Percentiles rank a stretch among this genome's conserved stretches.
Evolutionary conservation across 129 eudicot genomes (phyloP).

Genomic region (Flaveria robusta): DNA sequence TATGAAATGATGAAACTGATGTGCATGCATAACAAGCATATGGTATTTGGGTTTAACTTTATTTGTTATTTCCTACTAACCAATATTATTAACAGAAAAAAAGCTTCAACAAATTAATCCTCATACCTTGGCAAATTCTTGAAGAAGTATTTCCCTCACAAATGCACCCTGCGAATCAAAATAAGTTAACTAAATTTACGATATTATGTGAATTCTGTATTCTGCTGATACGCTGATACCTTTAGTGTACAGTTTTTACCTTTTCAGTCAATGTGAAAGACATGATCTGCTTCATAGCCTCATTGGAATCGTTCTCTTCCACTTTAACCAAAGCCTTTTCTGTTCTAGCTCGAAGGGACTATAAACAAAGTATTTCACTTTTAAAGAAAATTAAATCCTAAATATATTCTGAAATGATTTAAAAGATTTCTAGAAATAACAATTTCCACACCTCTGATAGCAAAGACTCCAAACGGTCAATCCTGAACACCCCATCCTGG

Average conservation of each 20-base stretch:
- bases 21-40: neutral
- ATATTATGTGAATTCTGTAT: slow-evolving; percentile 3
- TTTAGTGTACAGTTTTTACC: slow-evolving; percentile 44
- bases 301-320: slow-evolving; percentile 55
- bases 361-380: slow-evolving; percentile 39
- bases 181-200: neutral
- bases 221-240: neutral
- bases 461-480: slow-evolving; percentile 93
- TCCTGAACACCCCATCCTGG: slow-evolving; percentile 90
- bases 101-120: neutral
- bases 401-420: neutral
- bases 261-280: slow-evolving; percentile 73
- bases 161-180: slow-evolving; percentile 66
- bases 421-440: neutral
- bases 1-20: neutral
- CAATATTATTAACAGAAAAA: neutral
- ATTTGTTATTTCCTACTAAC: neutral
- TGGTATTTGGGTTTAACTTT: neutral
- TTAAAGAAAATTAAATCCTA: slow-evolving; percentile 15
- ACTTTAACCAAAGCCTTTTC: slow-evolving; percentile 53
- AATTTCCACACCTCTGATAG: slow-evolving; percentile 64
- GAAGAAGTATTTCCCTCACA: slow-evolving; percentile 86
- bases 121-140: slow-evolving; percentile 86
- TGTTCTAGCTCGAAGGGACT: slow-evolving; percentile 86
- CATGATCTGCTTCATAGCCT: slow-evolving; percentile 61